Conservation (phyloP, 805 yeast genomes). For the Citeromyces matritensis region DNA sequence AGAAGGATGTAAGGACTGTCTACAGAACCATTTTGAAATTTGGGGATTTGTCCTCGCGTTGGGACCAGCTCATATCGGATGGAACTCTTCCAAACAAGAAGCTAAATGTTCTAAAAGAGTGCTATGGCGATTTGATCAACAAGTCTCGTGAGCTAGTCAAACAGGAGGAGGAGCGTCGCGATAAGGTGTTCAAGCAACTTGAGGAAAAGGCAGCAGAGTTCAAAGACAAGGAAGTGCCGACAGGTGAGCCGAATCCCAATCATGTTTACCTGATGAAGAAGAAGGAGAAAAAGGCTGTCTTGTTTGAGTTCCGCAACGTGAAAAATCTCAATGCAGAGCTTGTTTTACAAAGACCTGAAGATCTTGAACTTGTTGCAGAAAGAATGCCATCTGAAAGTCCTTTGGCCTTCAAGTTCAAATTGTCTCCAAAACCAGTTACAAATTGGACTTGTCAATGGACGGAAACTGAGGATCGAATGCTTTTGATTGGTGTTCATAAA, state of each 20-base stretch:
- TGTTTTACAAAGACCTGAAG: conserved; percentile 70
- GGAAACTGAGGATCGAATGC: conserved; percentile 69
- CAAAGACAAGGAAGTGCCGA: conserved; percentile 16
- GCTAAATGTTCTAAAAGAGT: conserved; percentile 60
- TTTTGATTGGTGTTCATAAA: conserved; percentile 74
- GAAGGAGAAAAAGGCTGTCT: conserved; percentile 78
- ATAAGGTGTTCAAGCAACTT: conserved; percentile 34
- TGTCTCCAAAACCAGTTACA: conserved; percentile 63
- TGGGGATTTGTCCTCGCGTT: conserved; percentile 64
- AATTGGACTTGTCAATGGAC: conserved; percentile 91
- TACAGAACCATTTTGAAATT: conserved; percentile 69
- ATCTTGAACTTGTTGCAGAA: conserved; percentile 51
- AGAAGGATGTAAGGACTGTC: conserved; percentile 73
- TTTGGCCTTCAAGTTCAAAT: conserved; percentile 40
- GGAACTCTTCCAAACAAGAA: conserved; percentile 80
- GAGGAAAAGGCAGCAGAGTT: conserved; percentile 47
- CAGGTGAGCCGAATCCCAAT: not conserved
- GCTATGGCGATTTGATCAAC: conserved; percentile 58
- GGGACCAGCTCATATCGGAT: conserved; percentile 82
- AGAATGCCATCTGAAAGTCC: conserved; percentile 40
- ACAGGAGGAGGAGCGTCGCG: conserved; percentile 51
- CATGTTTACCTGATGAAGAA: conserved; percentile 30
- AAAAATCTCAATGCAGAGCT: conserved; percentile 86
- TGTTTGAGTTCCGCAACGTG: conserved; percentile 80
- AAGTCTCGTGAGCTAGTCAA: conserved; percentile 46